phyloP scores from a whole-genome alignment of 306 rosid genomes.

The Pueraria montana region DNA sequence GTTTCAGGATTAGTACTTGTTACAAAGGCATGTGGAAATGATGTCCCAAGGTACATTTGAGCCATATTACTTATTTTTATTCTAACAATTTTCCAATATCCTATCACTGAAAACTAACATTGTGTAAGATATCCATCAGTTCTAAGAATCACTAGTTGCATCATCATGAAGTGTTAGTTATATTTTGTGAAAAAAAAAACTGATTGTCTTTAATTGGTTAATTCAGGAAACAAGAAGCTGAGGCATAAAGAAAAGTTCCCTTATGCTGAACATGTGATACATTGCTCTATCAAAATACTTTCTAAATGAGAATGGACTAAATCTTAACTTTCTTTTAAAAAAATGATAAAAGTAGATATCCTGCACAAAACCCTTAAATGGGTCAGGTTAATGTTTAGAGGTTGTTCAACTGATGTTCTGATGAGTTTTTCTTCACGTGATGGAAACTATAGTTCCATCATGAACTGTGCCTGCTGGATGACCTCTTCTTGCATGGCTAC shows the following conservation, averaged over 20 bases:
- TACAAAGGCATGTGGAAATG: constrained; percentile 92
- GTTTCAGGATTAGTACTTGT: constrained; percentile 85
- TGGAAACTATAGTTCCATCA: constrained; percentile 17
- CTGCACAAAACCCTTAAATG: constrained; percentile 3
- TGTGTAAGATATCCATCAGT: constrained; percentile 11
- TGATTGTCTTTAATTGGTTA: not conserved
- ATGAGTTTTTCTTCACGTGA: constrained; percentile 1
- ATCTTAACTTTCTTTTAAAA: constrained; percentile 1
- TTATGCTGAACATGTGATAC: constrained; percentile 11
- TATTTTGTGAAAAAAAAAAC: not conserved
- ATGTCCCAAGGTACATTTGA: constrained; percentile 78
- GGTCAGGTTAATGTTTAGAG: constrained; percentile 32
- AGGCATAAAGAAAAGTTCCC: not conserved
- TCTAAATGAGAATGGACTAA: constrained; percentile 16
- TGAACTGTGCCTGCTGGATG: constrained; percentile 33
- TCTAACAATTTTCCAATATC: constrained; percentile 11
- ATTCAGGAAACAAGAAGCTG: not conserved
- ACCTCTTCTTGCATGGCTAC: constrained; percentile 43
- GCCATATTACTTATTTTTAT: constrained; percentile 15
- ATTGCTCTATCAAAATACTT: not conserved
- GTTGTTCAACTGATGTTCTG: constrained; percentile 44
- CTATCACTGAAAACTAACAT: constrained; percentile 4
- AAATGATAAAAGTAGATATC: constrained; percentile 33
- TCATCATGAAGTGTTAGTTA: constrained; percentile 1
- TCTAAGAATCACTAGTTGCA: constrained; percentile 9